Evolutionary conservation across 179 eudicot species (phyloP).

Genomic region (Silene noctiflora): DNA sequence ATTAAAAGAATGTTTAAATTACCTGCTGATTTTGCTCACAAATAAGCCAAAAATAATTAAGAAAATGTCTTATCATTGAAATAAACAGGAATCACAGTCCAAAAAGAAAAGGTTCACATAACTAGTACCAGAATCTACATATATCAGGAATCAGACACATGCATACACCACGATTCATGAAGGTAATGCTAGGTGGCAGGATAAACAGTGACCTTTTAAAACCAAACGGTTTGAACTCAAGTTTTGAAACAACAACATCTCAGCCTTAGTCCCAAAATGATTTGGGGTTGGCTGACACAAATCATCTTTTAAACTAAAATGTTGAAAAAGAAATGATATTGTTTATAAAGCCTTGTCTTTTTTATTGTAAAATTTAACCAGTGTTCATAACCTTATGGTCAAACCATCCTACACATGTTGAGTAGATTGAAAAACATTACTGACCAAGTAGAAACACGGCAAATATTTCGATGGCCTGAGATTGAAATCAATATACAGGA

Average conservation of each 20-base stretch:
- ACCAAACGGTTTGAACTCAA: neutral
- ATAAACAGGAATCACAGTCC: neutral
- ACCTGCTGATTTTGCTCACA: too few species aligned
- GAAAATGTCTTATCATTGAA: neutral
- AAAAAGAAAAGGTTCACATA: neutral
- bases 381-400: neutral
- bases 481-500: neutral
- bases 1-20: neutral
- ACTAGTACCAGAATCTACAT: neutral
- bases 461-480: neutral
- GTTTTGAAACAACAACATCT: neutral
- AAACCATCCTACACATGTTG: neutral
- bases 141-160: neutral
- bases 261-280: too few species aligned
- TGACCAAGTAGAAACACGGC: conserved; percentile 1
- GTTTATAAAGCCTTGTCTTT: neutral
- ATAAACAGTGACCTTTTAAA: neutral
- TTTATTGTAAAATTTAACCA: neutral
- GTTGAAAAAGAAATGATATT: neutral
- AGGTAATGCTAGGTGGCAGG: neutral
- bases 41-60: neutral
- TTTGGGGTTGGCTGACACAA: too few species aligned
- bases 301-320: too few species aligned
- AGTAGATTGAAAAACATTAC: neutral
- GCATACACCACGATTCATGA: neutral